Base-by-base conservation (phyloP, 2,329 filamentous ascomycete genomes). In the Ophiostoma populinum region DNA sequence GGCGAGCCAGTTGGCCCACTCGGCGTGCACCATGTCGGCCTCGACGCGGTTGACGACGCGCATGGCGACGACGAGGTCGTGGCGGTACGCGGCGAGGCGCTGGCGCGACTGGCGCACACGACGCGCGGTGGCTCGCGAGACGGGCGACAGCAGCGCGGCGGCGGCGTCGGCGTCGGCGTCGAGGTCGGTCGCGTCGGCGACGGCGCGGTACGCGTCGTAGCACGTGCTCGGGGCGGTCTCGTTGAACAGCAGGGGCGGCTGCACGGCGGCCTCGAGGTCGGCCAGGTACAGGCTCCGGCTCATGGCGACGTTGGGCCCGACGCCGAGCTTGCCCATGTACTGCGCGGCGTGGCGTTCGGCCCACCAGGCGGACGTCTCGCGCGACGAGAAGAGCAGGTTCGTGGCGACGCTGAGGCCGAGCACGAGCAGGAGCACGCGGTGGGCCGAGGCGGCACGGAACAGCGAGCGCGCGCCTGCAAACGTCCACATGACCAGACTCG, bases 1-100 rank as follows among this genome's bases (percentile, higher is more conserved):
- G 3, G 69, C 56, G 20, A 95, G 65, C 86, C 87, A 98, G 43
- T 81, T 80, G 58, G 93, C 86, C 77, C 85, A 98, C 54, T 94
- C 87, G 1, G 79, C 78, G 48, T 74, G 70, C 36, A 95, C 56
- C 52, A 93, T 76, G 53, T 94, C 85, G 39, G 70, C 67, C 61
- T 95, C 90, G 19, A 95, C 74, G 38, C 69, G 77, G 55, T 95
- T 94, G 41, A 95, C 76, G 3, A 94, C 71, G 5, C 86, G 74
- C 61, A 95, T 74, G 5, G 86, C 85, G 5, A 98, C 86, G 3
- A 95, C 59, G 15, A 98, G 62, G 50, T 95, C 85, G 52, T 98
- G 83, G 3, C 90, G 69, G 52, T 94, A 90, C 2, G 71, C 63
- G 1, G 80, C 87, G 0, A 98, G 69, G 17, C 77, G 70, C 54